These are phyloP conservation scores for Eucalyptus cladocalyx DNA, from an alignment of 345 rosid species.

Conservation along the genomic window DNA sequence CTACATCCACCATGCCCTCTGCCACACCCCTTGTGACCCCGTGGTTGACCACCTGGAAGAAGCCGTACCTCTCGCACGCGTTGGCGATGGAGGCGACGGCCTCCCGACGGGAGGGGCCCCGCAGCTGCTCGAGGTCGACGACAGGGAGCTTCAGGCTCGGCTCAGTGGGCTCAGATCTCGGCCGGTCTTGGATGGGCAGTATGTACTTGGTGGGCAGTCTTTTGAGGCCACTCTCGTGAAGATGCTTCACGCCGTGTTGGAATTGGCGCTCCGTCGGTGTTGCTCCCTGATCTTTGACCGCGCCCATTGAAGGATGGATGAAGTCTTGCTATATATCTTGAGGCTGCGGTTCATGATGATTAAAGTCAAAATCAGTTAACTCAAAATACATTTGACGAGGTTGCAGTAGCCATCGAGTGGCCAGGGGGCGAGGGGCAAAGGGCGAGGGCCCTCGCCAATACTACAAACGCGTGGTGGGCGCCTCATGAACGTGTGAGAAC, in stretches of 20 bases:
- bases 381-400: background rate
- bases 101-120: slow-evolving; percentile 31
- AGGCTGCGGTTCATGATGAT: background rate
- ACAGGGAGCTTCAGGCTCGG: slow-evolving; percentile 36
- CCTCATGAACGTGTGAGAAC: background rate
- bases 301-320: background rate
- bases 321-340: background rate
- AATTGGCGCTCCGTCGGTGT: background rate
- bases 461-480: background rate
- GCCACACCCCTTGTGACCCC: slow-evolving; percentile 41
- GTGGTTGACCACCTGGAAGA: slow-evolving; percentile 86
- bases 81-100: slow-evolving; percentile 35
- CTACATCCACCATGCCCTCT: slow-evolving; percentile 40
- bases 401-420: background rate
- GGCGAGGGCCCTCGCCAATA: background rate
- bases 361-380: background rate
- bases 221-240: slow-evolving; percentile 38
- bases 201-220: slow-evolving; percentile 66
- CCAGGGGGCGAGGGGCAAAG: background rate
- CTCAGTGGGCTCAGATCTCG: background rate
- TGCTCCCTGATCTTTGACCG: background rate
- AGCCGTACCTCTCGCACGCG: slow-evolving; percentile 67
- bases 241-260: slow-evolving; percentile 56
- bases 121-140: slow-evolving; percentile 56
- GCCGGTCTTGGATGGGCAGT: slow-evolving; percentile 46